Percentiles rank a stretch among this genome's conserved stretches.
Evolutionary conservation across 2,329 filamentous ascomycete genomes (phyloP).

Genomic region (Juglanconis sp.): DNA sequence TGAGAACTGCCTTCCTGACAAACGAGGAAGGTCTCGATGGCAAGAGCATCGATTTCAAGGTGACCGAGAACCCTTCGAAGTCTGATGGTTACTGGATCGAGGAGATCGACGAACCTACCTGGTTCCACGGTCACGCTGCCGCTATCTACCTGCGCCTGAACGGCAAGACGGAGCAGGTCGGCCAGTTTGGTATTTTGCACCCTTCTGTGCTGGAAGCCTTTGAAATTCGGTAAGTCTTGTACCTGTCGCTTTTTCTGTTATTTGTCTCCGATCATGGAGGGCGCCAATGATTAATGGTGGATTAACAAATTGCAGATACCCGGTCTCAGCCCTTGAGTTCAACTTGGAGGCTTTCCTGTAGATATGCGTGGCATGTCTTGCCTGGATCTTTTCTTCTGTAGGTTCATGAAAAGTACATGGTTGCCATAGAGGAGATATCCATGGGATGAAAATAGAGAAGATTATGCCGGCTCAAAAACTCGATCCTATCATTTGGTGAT

Average conservation of each 20-base stretch:
- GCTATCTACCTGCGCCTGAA: constrained; percentile 73
- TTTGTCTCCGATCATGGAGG: background rate
- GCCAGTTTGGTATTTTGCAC: constrained; percentile 90
- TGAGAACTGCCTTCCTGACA: constrained; percentile 76
- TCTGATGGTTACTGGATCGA: constrained; percentile 89
- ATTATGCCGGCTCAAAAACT: background rate
- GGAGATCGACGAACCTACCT: constrained; percentile 85
- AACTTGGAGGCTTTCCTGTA: constrained; percentile 91
- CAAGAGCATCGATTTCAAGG: constrained; percentile 50
- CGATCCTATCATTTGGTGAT: background rate
- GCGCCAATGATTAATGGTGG: background rate
- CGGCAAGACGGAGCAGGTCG: constrained; percentile 74
- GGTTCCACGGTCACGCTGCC: constrained; percentile 86
- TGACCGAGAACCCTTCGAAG: constrained; percentile 51
- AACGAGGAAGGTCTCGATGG: constrained; percentile 64
- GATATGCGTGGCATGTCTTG: background rate
- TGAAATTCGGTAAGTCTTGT: constrained; percentile 66
- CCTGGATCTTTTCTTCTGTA: background rate
- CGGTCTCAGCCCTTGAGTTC: constrained; percentile 89
- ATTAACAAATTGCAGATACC: constrained; percentile 57
- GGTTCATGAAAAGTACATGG: background rate
- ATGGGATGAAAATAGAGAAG: background rate
- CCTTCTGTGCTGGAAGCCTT: constrained; percentile 91
- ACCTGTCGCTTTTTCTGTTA: background rate
- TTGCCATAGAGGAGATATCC: background rate